These are phyloP conservation scores for Tympanopsis confertula DNA, from an alignment of 2,329 filamentous ascomycete species.

Conservation along the genomic window DNA sequence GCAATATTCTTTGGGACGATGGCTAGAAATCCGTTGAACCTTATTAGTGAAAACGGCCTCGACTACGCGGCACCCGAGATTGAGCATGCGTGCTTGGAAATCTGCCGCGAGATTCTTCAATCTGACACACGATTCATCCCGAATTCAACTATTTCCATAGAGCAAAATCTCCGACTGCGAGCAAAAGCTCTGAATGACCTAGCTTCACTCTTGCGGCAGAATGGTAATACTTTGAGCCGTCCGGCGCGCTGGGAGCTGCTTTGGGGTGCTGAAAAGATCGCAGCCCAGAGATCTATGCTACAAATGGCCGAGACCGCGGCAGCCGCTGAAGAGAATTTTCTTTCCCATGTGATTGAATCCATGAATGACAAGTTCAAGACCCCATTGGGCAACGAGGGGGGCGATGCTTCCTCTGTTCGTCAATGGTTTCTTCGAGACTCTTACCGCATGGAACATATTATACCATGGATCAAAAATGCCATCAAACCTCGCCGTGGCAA, in stretches of 20 bases:
- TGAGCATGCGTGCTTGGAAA: constrained; percentile 38
- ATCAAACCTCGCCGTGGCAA: constrained; percentile 32
- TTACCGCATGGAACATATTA: constrained; percentile 31
- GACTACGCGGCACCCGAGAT: constrained; percentile 35
- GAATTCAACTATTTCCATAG: constrained; percentile 37
- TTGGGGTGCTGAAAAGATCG: constrained; percentile 49
- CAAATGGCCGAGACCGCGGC: constrained; percentile 34
- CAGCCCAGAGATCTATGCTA: constrained; percentile 45
- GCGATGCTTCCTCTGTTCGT: constrained; percentile 40
- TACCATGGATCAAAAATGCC: constrained; percentile 36
- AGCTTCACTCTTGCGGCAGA: constrained; percentile 33
- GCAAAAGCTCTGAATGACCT: constrained; percentile 40
- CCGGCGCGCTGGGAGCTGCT: constrained; percentile 42
- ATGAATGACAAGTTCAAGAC: constrained; percentile 39
- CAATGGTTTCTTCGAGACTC: constrained; percentile 44
- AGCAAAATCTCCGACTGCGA: constrained; percentile 40
- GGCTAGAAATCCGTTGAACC: constrained; percentile 43
- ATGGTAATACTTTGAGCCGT: constrained; percentile 32
- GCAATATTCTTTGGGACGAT: constrained; percentile 49
- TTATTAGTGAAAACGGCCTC: constrained; percentile 31
- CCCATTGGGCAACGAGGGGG: constrained; percentile 23
- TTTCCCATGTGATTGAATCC: constrained; percentile 36
- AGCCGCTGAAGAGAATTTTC: constrained; percentile 30
- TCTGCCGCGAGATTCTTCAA: constrained; percentile 42
- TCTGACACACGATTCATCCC: constrained; percentile 42